These are phyloP conservation scores for Kodamaea laetipori DNA, from an alignment of 805 yeast genomes.

Conservation along the genomic window DNA sequence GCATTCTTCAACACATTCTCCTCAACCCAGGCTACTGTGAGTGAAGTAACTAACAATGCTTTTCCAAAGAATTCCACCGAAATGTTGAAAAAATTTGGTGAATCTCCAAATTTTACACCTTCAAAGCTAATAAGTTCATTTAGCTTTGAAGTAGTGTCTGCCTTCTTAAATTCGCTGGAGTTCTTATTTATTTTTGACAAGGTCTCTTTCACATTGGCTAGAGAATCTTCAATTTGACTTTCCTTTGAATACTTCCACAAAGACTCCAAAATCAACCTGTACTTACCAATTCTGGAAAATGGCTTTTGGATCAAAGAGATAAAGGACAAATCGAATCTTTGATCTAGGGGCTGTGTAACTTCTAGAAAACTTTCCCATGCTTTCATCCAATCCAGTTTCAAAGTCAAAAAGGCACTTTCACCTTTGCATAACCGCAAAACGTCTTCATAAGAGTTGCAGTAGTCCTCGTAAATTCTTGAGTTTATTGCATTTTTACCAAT, in stretches of 20 bases:
- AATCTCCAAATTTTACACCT: constrained; percentile 1
- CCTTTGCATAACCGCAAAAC: constrained; percentile 30
- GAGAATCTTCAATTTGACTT: background rate
- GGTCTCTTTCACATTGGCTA: background rate
- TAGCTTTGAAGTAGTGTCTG: constrained; percentile 11
- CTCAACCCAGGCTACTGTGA: constrained; percentile 42
- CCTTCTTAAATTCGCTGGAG: background rate
- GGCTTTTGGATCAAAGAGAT: constrained; percentile 57
- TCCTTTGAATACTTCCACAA: constrained; percentile 29
- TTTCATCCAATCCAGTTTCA: constrained; percentile 23
- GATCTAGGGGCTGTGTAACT: constrained; percentile 40
- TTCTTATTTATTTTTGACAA: background rate
- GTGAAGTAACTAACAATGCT: constrained; percentile 46
- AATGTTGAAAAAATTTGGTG: constrained; percentile 14
- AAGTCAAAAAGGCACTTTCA: constrained; percentile 1
- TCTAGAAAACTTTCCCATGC: constrained; percentile 43
- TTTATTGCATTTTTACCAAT: background rate
- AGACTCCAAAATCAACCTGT: constrained; percentile 52
- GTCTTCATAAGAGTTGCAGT: constrained; percentile 33
- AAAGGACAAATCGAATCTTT: constrained; percentile 51
- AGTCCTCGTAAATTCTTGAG: constrained; percentile 32
- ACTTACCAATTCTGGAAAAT: constrained; percentile 50
- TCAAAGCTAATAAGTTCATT: constrained; percentile 18
- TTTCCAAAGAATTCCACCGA: constrained; percentile 51
- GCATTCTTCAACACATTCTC: constrained; percentile 15